Conservation (phyloP, 2,329 filamentous ascomycete species). For the Clarireedia hainanense region DNA sequence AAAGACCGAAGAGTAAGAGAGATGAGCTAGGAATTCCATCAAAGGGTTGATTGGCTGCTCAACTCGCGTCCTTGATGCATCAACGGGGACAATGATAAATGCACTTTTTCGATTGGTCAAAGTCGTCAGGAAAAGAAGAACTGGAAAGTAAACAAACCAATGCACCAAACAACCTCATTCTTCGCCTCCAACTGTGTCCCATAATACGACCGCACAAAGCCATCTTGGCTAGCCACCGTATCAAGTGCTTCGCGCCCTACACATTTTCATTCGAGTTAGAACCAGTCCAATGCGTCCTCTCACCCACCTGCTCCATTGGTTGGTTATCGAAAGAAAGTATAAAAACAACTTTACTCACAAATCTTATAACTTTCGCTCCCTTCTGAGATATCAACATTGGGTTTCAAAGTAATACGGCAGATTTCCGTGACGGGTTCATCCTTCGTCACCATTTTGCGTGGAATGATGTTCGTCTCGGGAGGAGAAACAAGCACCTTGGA, state of each 20-base stretch:
- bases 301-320: background rate
- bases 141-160: background rate
- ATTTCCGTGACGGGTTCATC: constrained; percentile 31
- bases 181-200: background rate
- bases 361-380: background rate
- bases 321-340: background rate
- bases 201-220: background rate
- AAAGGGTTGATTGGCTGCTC: background rate
- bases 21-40: background rate
- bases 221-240: background rate
- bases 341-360: background rate
- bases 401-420: constrained; percentile 31
- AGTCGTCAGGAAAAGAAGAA: background rate
- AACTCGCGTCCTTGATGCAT: no score
- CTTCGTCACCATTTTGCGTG: background rate
- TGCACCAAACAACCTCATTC: background rate
- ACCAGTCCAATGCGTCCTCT: background rate
- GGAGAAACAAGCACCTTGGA: no score
- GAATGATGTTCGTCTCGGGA: no score
- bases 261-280: constrained; percentile 14
- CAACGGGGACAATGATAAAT: no score
- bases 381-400: constrained; percentile 24
- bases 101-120: no score
- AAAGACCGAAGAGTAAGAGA: no score
- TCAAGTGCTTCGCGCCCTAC: background rate